phyloP scores from a whole-genome alignment of 176 grass and related monocot genomes.

The Lolium multiflorum region DNA sequence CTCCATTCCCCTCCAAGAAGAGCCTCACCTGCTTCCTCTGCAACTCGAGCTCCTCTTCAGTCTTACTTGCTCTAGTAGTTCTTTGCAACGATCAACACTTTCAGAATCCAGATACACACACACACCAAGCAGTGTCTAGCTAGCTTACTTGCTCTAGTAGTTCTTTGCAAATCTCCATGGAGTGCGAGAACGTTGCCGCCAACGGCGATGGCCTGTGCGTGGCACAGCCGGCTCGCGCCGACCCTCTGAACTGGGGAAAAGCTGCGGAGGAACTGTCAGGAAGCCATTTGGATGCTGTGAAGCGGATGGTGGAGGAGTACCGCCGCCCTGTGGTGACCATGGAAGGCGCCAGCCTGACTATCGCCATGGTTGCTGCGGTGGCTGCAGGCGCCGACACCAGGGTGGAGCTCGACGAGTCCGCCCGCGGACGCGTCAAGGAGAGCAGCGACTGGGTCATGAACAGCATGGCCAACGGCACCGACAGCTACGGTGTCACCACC shows the following conservation, averaged over 20 bases:
- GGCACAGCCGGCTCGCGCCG: too few relatives aligned
- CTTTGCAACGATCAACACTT: neutral
- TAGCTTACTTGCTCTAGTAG: neutral
- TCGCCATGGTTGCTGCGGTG: too few relatives aligned
- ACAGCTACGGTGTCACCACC: too few relatives aligned
- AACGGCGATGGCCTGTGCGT: conserved; percentile 37
- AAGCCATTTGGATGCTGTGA: conserved; percentile 74
- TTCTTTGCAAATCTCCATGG: conserved; percentile 15
- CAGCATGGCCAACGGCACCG: too few relatives aligned
- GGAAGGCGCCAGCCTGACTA: neutral
- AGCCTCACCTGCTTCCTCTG: neutral
- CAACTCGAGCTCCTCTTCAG: conserved; percentile 7
- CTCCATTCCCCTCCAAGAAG: conserved; percentile 50
- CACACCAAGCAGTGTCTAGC: neutral
- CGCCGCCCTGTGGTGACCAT: conserved; percentile 50
- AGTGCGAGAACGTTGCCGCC: conserved; percentile 41
- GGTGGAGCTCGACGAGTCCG: too few relatives aligned
- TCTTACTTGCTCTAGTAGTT: neutral
- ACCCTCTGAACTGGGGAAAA: conserved; percentile 62
- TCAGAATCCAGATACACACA: neutral
- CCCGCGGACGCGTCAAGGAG: too few relatives aligned
- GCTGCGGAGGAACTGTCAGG: neutral
- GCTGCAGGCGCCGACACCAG: too few relatives aligned
- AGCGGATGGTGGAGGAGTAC: conserved; percentile 80
- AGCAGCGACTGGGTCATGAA: too few relatives aligned